phyloP scores from a whole-genome alignment of 352 stramenopile genomes.

The Phytophthora crassamura region DNA sequence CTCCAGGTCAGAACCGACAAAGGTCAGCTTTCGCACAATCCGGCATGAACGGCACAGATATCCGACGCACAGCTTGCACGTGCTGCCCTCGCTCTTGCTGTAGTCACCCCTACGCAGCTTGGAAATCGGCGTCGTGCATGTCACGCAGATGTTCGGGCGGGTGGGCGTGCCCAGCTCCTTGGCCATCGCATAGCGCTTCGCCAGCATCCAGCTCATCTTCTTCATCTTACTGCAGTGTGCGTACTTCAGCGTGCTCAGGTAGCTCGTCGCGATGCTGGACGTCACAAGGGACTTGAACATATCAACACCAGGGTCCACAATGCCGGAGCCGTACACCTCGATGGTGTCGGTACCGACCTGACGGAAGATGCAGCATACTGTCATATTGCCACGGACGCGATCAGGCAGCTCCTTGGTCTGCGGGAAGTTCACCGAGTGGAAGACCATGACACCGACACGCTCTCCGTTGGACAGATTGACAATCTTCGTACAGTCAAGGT shows the following conservation, averaged over 20 bases:
- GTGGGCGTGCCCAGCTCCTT: slow-evolving; percentile 25
- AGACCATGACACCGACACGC: slow-evolving; percentile 49
- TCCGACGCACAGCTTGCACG: slow-evolving; percentile 46
- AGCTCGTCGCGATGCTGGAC: slow-evolving; percentile 25
- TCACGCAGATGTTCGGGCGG: slow-evolving; percentile 34
- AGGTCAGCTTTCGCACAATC: slow-evolving; percentile 45
- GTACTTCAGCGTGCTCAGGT: slow-evolving; percentile 41
- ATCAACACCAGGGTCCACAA: slow-evolving; percentile 35
- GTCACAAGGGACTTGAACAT: slow-evolving; percentile 38
- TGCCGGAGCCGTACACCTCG: slow-evolving; percentile 50
- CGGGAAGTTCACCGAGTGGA: slow-evolving; percentile 56
- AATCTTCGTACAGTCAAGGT: slow-evolving; percentile 51
- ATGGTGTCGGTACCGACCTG: slow-evolving; percentile 50
- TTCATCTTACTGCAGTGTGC: slow-evolving; percentile 50
- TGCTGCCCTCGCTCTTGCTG: slow-evolving; percentile 22
- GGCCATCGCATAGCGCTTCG: slow-evolving; percentile 26
- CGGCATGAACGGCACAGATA: slow-evolving; percentile 47
- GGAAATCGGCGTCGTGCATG: slow-evolving; percentile 31
- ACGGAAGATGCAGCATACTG: slow-evolving; percentile 59
- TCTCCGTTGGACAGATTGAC: slow-evolving; percentile 39
- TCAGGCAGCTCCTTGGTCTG: slow-evolving; percentile 44
- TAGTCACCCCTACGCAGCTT: slow-evolving; percentile 31
- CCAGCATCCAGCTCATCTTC: slow-evolving; percentile 40
- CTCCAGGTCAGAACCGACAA: slow-evolving; percentile 31
- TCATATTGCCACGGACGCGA: slow-evolving; percentile 56